A percentile compares a stretch with the other conserved stretches of the same genome.
Conservation (phyloP, 306 rosid genomes). For the Spatholobus suberectus region DNA sequence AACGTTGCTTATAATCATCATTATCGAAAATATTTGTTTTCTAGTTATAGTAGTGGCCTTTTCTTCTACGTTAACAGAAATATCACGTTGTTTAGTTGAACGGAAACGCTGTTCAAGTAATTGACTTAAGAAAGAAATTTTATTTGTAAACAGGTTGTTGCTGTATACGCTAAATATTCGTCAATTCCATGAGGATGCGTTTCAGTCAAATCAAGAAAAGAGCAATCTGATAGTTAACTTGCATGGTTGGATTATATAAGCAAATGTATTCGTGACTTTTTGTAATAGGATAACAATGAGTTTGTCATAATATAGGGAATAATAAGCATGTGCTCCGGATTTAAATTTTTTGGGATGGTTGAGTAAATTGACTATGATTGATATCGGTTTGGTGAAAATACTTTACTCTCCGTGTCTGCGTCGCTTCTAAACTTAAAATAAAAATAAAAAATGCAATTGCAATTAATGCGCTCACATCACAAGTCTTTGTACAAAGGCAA, state of each 20-base stretch:
- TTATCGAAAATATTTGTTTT: neutral
- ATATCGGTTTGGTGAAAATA: neutral
- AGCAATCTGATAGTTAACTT: constrained; percentile 35
- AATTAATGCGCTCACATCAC: constrained; percentile 17
- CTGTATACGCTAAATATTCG: constrained; percentile 13
- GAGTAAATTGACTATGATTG: neutral
- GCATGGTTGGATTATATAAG: neutral
- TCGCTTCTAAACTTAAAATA: neutral
- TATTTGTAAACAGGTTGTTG: neutral
- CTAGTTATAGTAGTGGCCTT: neutral
- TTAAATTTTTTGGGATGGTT: neutral
- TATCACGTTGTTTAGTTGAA: neutral
- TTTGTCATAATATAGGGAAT: neutral
- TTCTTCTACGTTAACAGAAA: neutral
- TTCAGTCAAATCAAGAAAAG: constrained; percentile 31
- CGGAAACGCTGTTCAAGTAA: neutral
- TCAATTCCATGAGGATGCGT: neutral
- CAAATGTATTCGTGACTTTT: neutral
- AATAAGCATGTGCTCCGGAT: constrained; percentile 19
- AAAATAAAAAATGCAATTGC: neutral
- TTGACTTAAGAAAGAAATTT: constrained; percentile 20
- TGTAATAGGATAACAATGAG: neutral
- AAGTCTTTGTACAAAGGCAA: constrained; percentile 24
- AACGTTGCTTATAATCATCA: neutral
- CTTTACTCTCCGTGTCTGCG: neutral